Evolutionary conservation across 495 filamentous ascomycete species (phyloP), one percentile per base, ranked within the genome.

Genomic region (Hapsidospora chrysogenum): DNA sequence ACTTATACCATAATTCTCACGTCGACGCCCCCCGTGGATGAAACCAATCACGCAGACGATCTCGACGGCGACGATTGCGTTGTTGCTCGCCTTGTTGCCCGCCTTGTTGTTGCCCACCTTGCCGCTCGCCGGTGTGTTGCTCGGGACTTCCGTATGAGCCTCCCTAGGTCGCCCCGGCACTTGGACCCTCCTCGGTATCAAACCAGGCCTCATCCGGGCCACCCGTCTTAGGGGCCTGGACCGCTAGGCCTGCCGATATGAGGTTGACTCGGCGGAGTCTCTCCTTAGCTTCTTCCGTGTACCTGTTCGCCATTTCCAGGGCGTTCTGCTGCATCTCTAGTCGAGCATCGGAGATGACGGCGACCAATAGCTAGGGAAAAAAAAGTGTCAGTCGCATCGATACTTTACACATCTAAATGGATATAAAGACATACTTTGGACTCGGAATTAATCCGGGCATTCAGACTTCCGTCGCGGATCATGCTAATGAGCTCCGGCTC

Each of bases 401-500:
- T n/a, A n/a, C n/a, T n/a, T n/a, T n/a, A n/a, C n/a, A n/a, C n/a
- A n/a, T n/a, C n/a, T n/a, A 28, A 9, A 18, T n/a, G 17, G 30
- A 16, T 10, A 27, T 17, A 17, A 41, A 17, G 18, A 44, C 59
- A 36, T 51, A 87, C 72, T 41, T 68, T 63, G 43, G 86, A 80
- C 37, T 87, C 78, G 0, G 82, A 70, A 46, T 97, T 82, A 35
- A 97, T 78, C 26, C 85, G 70, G 0, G 81, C 82, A 32, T 85
- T 60, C n/a, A 97, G 57, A 1, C 64, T 62, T 7, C 73, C 75
- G 2, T 56, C 53, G 40, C 74, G 62, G 45, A 97, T 94, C 64
- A 97, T 78, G 2, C 46, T 46, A 19, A 77, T 66, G 15, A 95
- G 63, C 53, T 93, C 85, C 25, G 72, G 65, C 41, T 85, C 78